phyloP scores from a whole-genome alignment of 495 filamentous ascomycete genomes.

The Neurospora cerealis region DNA sequence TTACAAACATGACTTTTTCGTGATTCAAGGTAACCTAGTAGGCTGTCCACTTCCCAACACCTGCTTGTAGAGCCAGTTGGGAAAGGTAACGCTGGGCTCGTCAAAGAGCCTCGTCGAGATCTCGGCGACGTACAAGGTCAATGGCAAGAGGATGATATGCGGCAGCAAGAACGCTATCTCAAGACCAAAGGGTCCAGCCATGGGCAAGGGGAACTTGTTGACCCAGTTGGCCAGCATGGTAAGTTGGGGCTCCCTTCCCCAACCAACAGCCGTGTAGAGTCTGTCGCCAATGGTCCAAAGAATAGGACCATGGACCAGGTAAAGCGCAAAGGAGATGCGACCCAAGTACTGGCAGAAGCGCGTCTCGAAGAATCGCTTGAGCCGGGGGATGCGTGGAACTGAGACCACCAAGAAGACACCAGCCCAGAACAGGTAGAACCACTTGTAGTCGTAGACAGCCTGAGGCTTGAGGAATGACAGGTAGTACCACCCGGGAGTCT shows the following conservation, averaged over 20 bases:
- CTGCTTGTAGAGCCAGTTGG: slow-evolving; percentile 42
- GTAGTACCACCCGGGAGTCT: slow-evolving; percentile 35
- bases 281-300: slow-evolving; percentile 33
- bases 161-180: slow-evolving; percentile 43
- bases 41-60: not conserved
- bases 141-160: slow-evolving; percentile 44
- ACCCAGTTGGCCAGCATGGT: slow-evolving; percentile 33
- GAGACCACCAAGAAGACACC: slow-evolving; percentile 44
- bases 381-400: slow-evolving; percentile 31
- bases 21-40: not conserved
- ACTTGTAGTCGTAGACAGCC: slow-evolving; percentile 40
- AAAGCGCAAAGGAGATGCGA: slow-evolving; percentile 53
- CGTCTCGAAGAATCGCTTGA: slow-evolving; percentile 47
- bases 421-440: slow-evolving; percentile 42
- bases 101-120: slow-evolving; percentile 45
- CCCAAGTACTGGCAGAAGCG: slow-evolving; percentile 54
- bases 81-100: slow-evolving; percentile 44
- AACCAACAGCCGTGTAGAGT: slow-evolving; percentile 44
- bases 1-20: not conserved
- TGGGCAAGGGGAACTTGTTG: slow-evolving; percentile 36
- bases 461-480: slow-evolving; percentile 39
- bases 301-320: slow-evolving; percentile 55
- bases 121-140: slow-evolving; percentile 49
- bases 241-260: slow-evolving; percentile 18
- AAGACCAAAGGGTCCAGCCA: slow-evolving; percentile 41